Percentiles rank a stretch among this genome's conserved stretches.
These are phyloP conservation scores for Globisporangium cederbergense DNA, from an alignment of 352 stramenopile genomes.

Conservation along the genomic window DNA sequence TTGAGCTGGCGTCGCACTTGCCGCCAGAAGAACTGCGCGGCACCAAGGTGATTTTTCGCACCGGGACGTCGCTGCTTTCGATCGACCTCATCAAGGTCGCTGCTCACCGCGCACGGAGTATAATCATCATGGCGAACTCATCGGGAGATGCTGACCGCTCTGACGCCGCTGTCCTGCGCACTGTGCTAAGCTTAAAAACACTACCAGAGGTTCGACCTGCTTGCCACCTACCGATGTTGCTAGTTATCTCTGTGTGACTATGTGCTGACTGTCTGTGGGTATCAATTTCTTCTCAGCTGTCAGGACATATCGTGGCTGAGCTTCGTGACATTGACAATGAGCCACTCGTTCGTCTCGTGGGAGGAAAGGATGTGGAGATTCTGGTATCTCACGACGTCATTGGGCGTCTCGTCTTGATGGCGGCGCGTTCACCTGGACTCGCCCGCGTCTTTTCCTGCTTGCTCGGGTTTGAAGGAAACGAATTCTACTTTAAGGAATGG, in stretches of 20 bases:
- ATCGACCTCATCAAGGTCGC: conserved; percentile 81
- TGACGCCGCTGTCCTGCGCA: conserved; percentile 71
- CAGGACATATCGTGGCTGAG: conserved; percentile 84
- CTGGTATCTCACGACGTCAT: conserved; percentile 89
- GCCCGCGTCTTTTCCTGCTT: conserved; percentile 61
- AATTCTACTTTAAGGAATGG: conserved; percentile 90
- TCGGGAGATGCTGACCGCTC: conserved; percentile 76
- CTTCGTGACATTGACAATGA: conserved; percentile 88
- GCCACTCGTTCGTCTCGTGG: conserved; percentile 71
- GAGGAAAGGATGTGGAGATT: conserved; percentile 75
- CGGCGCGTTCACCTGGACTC: conserved; percentile 73
- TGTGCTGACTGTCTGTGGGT: neutral
- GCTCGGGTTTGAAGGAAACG: conserved; percentile 86
- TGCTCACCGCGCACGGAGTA: conserved; percentile 63
- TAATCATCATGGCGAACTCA: conserved; percentile 81
- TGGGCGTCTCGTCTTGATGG: conserved; percentile 84
- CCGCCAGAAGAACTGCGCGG: conserved; percentile 54
- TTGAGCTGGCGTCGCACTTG: conserved; percentile 58
- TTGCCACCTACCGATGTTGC: too few species aligned
- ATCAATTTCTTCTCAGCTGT: conserved; percentile 24
- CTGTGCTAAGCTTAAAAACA: conserved; percentile 79
- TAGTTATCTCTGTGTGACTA: neutral
- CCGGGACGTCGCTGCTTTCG: conserved; percentile 73
- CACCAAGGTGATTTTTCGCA: conserved; percentile 80
- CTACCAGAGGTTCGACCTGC: conserved; percentile 36